Base-by-base conservation (phyloP, 768 basidiomycete genomes). In the Mrakia gelida region DNA sequence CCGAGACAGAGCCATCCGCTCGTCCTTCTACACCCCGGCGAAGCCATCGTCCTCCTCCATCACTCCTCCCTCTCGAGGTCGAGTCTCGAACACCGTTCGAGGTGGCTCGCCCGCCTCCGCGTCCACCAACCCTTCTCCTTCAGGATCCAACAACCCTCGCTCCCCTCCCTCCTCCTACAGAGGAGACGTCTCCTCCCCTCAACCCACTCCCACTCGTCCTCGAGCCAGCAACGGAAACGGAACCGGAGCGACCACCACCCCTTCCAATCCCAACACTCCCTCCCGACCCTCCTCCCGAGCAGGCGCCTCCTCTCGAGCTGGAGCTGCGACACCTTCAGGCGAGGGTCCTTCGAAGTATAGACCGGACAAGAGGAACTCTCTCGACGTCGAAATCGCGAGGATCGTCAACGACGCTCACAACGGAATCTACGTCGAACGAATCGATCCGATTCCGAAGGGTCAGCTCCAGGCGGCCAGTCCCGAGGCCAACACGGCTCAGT, bases 381-480 rank as follows among this genome's bases (percentile, higher is more conserved):
- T 78, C 49, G 77, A 78, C 54, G 59, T 65, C 13, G 77, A 71
- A 13, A 41, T 78, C n/a, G 71, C 71, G 0, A 41, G 72, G 38
- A 62, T 78, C 65, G 62, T 78, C 34, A 73, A 78, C 56, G 54
- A n/a, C 3, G 26, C 43, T 32, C 52, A 38, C 3, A 32, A 54
- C 38, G 56, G 56, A 9, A 56, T 73, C 30, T 11, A 45, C 8
- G 71, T 73, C 63, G 77, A 78, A 61, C n/a, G 77, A 21, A 34
- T 78, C 18, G 70, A 73, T 26, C 77, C 73, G 10, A 71, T 78
- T n/a, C 77, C 77, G 5, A 72, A 63, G n/a, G 77, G 77, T 10
- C 23, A 59, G 16, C 52, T 67, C 3, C 49, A 49, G 6, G 70
- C 54, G 3, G n/a, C 15, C 3, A 13, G 56, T 28, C 34, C 68